These are phyloP conservation scores for Sclerotiophoma versabilis DNA, from an alignment of 2,329 filamentous ascomycete genomes.

Conservation along the genomic window DNA sequence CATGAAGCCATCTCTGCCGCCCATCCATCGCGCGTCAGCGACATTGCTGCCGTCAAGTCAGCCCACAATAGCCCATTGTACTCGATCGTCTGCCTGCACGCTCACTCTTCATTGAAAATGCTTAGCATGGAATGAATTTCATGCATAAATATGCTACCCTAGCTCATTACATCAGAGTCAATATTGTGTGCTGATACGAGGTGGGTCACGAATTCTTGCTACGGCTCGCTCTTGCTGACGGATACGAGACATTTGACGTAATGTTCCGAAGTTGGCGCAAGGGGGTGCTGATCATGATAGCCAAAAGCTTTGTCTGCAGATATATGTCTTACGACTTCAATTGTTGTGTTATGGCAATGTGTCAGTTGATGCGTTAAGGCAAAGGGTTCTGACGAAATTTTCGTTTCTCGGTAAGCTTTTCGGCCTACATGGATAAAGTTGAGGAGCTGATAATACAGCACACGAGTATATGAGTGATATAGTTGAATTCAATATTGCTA, in stretches of 20 bases:
- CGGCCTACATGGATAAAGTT: neutral
- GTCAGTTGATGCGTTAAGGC: too few relatives aligned
- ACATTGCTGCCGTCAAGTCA: neutral
- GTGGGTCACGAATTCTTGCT: neutral
- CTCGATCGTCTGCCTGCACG: neutral
- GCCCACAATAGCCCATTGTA: too few relatives aligned
- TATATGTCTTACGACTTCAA: too few relatives aligned
- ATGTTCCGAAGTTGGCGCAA: neutral
- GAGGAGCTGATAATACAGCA: neutral
- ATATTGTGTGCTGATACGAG: slow-evolving; percentile 7
- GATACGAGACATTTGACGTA: slow-evolving; percentile 6
- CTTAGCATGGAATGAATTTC: neutral
- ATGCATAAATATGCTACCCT: neutral
- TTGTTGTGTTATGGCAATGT: too few relatives aligned
- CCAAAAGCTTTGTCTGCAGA: neutral
- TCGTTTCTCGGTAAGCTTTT: too few relatives aligned
- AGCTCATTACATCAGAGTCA: neutral
- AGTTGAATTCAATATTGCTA: neutral
- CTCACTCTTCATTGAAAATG: neutral
- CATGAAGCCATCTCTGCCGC: neutral
- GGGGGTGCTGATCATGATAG: neutral
- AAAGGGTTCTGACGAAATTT: too few relatives aligned
- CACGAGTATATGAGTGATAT: too few relatives aligned
- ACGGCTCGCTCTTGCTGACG: neutral
- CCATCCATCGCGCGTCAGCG: neutral